These are phyloP conservation scores for Rhodomyrtus psidioides DNA, from an alignment of 441 rosid genomes.

Conservation along the genomic window DNA sequence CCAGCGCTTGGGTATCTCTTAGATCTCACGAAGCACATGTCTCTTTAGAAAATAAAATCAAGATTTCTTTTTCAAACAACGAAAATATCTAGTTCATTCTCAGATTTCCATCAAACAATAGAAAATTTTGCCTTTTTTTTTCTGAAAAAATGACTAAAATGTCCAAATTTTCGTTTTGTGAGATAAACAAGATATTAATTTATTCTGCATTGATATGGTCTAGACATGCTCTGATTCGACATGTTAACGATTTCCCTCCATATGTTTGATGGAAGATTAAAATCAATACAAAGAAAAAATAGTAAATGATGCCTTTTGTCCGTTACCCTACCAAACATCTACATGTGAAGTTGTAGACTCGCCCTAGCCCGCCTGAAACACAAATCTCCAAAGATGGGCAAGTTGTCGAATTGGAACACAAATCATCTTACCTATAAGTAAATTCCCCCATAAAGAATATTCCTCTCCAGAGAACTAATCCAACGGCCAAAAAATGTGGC, in stretches of 20 bases:
- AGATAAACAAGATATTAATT: not conserved
- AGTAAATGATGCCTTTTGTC: not conserved
- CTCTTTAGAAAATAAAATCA: not conserved
- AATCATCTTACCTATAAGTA: not conserved
- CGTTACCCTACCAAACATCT: not conserved
- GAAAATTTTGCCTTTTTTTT: not conserved
- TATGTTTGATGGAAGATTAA: not conserved
- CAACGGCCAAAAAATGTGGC: not conserved
- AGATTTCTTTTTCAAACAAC: not conserved
- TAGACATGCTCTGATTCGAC: not conserved
- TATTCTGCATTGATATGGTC: not conserved
- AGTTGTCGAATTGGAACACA: not conserved
- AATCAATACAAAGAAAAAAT: not conserved
- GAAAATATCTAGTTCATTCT: fast-evolving
- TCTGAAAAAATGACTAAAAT: not conserved
- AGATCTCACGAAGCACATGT: not conserved
- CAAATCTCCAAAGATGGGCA: not conserved
- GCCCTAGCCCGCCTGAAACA: not conserved
- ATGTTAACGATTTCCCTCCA: not conserved
- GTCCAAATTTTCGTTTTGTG: too few species aligned
- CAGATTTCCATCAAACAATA: not conserved
- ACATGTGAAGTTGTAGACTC: not conserved
- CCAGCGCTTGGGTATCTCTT: not conserved
- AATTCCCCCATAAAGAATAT: not conserved
- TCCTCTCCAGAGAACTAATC: not conserved